These are phyloP conservation scores for Tolypocladium amazonense DNA, from an alignment of 2,329 filamentous ascomycete genomes.

Conservation along the genomic window DNA sequence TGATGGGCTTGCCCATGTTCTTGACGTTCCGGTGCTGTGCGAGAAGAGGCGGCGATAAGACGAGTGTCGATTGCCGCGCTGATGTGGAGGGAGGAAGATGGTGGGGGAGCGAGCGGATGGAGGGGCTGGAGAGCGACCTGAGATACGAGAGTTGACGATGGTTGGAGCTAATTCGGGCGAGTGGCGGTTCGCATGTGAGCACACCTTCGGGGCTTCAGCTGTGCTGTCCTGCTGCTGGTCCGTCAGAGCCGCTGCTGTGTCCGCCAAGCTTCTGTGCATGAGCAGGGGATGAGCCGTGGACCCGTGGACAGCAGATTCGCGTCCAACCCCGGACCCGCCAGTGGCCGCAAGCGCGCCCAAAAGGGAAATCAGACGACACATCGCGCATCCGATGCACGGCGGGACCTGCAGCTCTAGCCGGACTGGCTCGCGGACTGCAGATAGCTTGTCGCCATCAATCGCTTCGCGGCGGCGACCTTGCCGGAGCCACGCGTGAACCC, in stretches of 20 bases:
- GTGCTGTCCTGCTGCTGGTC: neutral
- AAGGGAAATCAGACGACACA: slow-evolving; percentile 20
- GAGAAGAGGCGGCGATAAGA: neutral
- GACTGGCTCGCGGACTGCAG: slow-evolving; percentile 1
- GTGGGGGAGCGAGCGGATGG: neutral
- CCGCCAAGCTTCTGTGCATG: neutral
- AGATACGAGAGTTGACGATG: neutral
- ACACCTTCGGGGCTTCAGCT: neutral
- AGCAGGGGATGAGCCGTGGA: neutral
- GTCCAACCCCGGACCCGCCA: neutral
- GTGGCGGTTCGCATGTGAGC: neutral
- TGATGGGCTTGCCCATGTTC: neutral
- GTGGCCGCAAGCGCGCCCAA: slow-evolving; percentile 10
- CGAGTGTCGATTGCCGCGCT: neutral
- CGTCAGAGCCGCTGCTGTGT: neutral
- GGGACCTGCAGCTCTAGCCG: slow-evolving; percentile 9
- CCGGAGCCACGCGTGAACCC: slow-evolving; percentile 12
- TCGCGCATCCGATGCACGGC: slow-evolving; percentile 17
- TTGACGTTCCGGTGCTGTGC: slow-evolving; percentile 1
- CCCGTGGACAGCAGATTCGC: neutral
- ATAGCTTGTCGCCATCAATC: neutral
- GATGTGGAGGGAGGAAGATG: neutral
- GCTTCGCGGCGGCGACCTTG: slow-evolving; percentile 6
- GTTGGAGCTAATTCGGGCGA: neutral
- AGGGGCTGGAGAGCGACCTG: neutral